Percentiles rank a stretch among this genome's conserved stretches.
Conservation (phyloP, 2,329 filamentous ascomycete species). For the Phaeosphaeria sp. region DNA sequence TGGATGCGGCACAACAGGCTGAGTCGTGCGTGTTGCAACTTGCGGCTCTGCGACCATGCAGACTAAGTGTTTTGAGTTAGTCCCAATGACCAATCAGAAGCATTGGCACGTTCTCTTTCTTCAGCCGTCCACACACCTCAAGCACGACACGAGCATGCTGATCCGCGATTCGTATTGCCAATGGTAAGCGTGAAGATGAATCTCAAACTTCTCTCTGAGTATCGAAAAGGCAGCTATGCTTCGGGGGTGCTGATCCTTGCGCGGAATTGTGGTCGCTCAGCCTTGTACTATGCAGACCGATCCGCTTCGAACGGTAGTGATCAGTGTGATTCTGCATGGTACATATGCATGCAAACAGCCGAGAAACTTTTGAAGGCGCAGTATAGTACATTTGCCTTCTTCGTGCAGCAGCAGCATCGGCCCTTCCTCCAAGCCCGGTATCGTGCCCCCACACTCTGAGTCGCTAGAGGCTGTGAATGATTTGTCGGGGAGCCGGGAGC, state of each 20-base stretch:
- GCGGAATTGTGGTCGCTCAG: too few relatives aligned
- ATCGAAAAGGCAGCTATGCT: too few relatives aligned
- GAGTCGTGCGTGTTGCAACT: neutral
- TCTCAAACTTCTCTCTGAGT: too few relatives aligned
- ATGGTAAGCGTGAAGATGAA: too few relatives aligned
- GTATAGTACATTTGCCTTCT: neutral
- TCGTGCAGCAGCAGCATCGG: neutral
- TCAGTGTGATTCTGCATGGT: neutral
- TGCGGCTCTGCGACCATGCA: neutral
- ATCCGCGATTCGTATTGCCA: too few relatives aligned
- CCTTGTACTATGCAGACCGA: neutral
- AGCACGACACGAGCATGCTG: too few relatives aligned
- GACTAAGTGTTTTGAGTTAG: too few relatives aligned
- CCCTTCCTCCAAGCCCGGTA: neutral
- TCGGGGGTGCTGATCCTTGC: too few relatives aligned
- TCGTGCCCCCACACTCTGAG: neutral
- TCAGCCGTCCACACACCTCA: neutral
- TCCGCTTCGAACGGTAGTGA: neutral
- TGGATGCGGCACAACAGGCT: neutral
- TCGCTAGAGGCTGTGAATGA: neutral
- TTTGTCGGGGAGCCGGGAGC: neutral
- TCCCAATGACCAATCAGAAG: neutral
- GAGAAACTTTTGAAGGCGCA: neutral
- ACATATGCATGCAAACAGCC: neutral
- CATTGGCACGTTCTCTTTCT: neutral